Conservation (phyloP, 2,329 filamentous ascomycete species). For the Parastagonospora nodorum region DNA sequence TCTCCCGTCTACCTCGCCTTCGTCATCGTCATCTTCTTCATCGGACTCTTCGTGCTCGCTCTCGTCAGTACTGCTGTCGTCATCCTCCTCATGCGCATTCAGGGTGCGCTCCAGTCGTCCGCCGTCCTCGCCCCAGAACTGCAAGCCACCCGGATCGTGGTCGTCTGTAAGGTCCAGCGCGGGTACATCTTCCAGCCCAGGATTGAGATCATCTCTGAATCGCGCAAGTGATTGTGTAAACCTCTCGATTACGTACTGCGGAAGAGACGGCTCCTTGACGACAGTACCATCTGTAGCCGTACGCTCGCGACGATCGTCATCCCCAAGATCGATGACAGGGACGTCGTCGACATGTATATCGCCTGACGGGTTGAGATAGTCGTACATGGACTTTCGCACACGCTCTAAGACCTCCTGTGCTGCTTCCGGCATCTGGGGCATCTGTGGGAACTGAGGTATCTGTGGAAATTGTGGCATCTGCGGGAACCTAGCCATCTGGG, state of each 20-base stretch:
- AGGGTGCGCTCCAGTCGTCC: constrained; percentile 27
- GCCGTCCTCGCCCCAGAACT: constrained; percentile 43
- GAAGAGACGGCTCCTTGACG: constrained; percentile 46
- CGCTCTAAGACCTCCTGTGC: constrained; percentile 44
- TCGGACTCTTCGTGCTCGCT: constrained; percentile 41
- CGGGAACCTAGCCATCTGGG: constrained; percentile 38
- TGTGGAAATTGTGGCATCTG: constrained; percentile 27
- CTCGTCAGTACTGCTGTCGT: constrained; percentile 42
- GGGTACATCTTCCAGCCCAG: constrained; percentile 40
- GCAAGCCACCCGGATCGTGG: constrained; percentile 34
- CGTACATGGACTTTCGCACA: constrained; percentile 47
- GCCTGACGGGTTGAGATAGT: constrained; percentile 50
- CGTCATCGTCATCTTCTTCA: constrained; percentile 34
- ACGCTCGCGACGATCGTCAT: constrained; percentile 40
- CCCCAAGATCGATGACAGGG: constrained; percentile 45
- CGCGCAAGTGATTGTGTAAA: constrained; percentile 52
- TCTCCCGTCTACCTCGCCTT: constrained; percentile 23
- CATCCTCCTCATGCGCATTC: constrained; percentile 28
- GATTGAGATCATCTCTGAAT: constrained; percentile 52
- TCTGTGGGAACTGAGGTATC: constrained; percentile 34
- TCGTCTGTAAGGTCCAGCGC: constrained; percentile 33
- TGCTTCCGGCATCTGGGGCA: constrained; percentile 36
- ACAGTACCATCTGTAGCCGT: constrained; percentile 43
- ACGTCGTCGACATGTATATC: constrained; percentile 40
- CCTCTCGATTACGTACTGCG: constrained; percentile 54